Conservation (phyloP, 495 filamentous ascomycete species). For the Aspergillus steynii region DNA sequence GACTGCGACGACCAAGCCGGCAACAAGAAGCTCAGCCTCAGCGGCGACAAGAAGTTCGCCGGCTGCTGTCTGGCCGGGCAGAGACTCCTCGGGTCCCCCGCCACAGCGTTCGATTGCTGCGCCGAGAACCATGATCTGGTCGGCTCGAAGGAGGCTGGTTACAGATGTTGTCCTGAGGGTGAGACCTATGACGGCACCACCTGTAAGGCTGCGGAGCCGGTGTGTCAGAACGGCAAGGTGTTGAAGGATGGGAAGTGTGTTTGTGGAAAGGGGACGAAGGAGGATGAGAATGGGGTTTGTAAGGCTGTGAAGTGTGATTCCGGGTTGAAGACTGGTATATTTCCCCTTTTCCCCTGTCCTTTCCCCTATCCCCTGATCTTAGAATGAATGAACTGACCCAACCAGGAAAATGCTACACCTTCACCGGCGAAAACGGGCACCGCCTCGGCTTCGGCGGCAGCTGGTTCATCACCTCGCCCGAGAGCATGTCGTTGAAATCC, state of each 20-base stretch:
- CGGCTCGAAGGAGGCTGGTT: conserved; percentile 6
- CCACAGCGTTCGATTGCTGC: conserved; percentile 14
- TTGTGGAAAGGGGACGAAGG: conserved; percentile 1
- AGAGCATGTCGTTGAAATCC: conserved; percentile 9
- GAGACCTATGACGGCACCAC: conserved; percentile 8
- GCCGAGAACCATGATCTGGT: conserved; percentile 8
- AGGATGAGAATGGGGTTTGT: conserved; percentile 1
- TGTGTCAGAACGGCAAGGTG: conserved; percentile 9
- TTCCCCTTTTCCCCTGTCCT: not conserved
- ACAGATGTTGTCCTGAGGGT: conserved; percentile 7
- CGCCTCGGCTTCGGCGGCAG: conserved; percentile 8
- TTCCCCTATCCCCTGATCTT: not conserved
- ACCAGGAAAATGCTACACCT: conserved; percentile 16
- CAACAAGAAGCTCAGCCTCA: conserved; percentile 3
- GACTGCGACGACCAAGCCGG: not conserved
- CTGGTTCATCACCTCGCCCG: conserved; percentile 6
- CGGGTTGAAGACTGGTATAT: conserved; percentile 6
- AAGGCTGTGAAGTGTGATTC: conserved; percentile 6
- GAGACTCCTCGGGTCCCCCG: conserved; percentile 8
- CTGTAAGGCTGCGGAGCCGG: conserved; percentile 4
- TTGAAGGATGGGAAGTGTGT: conserved; percentile 8
- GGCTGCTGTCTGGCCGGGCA: conserved; percentile 4
- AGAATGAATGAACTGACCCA: not conserved
- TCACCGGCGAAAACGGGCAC: conserved; percentile 11
- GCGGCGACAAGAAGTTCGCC: conserved; percentile 2